Evolutionary conservation across 2,329 filamentous ascomycete species (phyloP).

Genomic region (Chaetomium strumarium): DNA sequence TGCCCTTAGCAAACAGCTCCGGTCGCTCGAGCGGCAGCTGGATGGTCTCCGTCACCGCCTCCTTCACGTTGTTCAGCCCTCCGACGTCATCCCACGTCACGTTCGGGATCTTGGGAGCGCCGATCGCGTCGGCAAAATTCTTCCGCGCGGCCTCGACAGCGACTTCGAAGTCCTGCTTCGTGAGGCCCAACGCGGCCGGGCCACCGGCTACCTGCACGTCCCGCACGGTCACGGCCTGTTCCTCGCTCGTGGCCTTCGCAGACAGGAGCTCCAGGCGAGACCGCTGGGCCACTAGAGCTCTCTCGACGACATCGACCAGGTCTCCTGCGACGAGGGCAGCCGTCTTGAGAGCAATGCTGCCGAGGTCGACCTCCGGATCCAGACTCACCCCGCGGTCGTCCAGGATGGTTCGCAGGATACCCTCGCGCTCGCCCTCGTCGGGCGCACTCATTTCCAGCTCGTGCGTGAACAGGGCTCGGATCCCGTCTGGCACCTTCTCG

Average conservation of each 20-base stretch:
- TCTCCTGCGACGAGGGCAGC: conserved; percentile 93
- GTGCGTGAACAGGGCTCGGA: conserved; percentile 88
- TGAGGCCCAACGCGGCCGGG: conserved; percentile 69
- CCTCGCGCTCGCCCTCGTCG: conserved; percentile 86
- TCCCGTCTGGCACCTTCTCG: conserved; percentile 85
- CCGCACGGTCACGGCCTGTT: conserved; percentile 54
- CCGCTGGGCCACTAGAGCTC: conserved; percentile 72
- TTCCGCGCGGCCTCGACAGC: conserved; percentile 93
- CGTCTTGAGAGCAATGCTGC: conserved; percentile 85
- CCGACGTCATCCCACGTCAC: conserved; percentile 96
- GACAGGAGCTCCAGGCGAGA: conserved; percentile 72
- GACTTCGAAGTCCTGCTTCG: conserved; percentile 78
- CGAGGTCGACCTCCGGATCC: conserved; percentile 76
- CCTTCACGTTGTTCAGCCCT: conserved; percentile 88
- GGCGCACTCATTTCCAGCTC: conserved; percentile 91
- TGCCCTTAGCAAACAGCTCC: conserved; percentile 91
- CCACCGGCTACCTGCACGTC: conserved; percentile 90
- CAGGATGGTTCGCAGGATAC: conserved; percentile 74
- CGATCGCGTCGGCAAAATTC: conserved; percentile 96
- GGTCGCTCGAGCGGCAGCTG: conserved; percentile 86
- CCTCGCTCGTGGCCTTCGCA: conserved; percentile 34
- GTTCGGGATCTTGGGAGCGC: conserved; percentile 95
- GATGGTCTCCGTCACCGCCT: conserved; percentile 94
- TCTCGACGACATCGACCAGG: conserved; percentile 87
- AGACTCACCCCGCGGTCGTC: conserved; percentile 70